phyloP scores from a whole-genome alignment of 2,329 filamentous ascomycete genomes.

The Claviceps paspali region DNA sequence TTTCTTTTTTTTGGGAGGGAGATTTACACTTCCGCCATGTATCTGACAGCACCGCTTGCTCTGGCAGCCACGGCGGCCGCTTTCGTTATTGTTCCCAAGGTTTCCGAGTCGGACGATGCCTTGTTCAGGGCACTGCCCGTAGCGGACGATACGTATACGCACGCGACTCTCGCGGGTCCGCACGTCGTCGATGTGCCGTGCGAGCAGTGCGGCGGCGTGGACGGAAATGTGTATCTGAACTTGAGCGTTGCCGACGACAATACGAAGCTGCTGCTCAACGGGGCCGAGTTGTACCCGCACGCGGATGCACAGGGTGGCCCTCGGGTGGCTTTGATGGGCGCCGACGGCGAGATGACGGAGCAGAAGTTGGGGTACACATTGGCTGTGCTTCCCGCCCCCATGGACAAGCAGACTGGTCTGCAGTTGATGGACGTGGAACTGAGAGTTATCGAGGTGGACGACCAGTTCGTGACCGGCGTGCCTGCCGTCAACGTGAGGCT shows the following conservation, averaged over 20 bases:
- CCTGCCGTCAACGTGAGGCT: constrained; percentile 44
- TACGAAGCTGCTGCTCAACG: constrained; percentile 42
- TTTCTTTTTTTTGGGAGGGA: not conserved
- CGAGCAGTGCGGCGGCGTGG: constrained; percentile 32
- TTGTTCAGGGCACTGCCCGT: constrained; percentile 26
- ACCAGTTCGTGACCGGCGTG: constrained; percentile 36
- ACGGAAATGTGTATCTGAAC: constrained; percentile 34
- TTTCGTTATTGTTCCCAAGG: constrained; percentile 38
- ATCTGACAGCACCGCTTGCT: constrained; percentile 17
- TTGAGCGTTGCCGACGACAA: constrained; percentile 34
- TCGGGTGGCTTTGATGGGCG: constrained; percentile 32
- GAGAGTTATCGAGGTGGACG: constrained; percentile 44
- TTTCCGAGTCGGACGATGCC: constrained; percentile 26
- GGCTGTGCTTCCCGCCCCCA: constrained; percentile 25
- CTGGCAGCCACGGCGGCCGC: constrained; percentile 24
- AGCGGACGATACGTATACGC: constrained; percentile 20
- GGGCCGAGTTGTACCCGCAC: constrained; percentile 42
- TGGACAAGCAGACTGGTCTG: constrained; percentile 34
- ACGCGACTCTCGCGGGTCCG: constrained; percentile 17
- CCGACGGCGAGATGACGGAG: constrained; percentile 19
- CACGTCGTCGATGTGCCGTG: constrained; percentile 36
- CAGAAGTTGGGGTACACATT: constrained; percentile 35
- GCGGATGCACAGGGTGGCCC: constrained; percentile 28
- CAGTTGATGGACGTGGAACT: constrained; percentile 39
- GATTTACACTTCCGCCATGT: constrained; percentile 12